These are phyloP conservation scores for Blastobotrys proliferans DNA, from an alignment of 1,139 yeast species.

Conservation along the genomic window DNA sequence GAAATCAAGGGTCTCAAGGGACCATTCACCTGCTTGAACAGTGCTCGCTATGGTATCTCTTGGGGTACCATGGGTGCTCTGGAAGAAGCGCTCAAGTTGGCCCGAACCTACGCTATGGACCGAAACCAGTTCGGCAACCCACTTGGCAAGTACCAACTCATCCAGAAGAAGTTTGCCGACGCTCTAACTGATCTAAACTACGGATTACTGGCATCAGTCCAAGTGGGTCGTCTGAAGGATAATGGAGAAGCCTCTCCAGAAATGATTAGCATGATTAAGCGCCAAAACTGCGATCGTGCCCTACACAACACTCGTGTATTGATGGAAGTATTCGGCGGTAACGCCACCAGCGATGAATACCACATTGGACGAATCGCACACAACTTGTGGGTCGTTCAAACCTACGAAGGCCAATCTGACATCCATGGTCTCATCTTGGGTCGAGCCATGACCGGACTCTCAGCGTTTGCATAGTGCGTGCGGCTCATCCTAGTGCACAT, in stretches of 20 bases:
- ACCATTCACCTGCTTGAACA: constrained; percentile 43
- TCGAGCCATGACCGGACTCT: constrained; percentile 41
- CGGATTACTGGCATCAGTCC: constrained; percentile 40
- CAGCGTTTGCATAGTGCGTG: constrained; percentile 37
- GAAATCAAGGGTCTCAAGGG: constrained; percentile 41
- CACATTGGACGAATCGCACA: constrained; percentile 43
- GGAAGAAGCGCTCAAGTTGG: constrained; percentile 38
- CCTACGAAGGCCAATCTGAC: constrained; percentile 45
- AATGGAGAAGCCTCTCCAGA: constrained; percentile 38
- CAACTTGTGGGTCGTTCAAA: constrained; percentile 43
- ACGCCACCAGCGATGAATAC: constrained; percentile 43
- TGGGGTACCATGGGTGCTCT: constrained; percentile 46
- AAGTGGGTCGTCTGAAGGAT: constrained; percentile 43
- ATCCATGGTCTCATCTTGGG: constrained; percentile 42
- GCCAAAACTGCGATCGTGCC: constrained; percentile 44
- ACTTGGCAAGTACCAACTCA: constrained; percentile 40
- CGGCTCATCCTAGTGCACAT: too few relatives aligned
- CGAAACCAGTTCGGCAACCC: constrained; percentile 42
- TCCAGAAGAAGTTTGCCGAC: constrained; percentile 43
- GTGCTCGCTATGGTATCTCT: constrained; percentile 44
- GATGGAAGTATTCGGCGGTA: constrained; percentile 45
- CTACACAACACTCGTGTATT: constrained; percentile 36
- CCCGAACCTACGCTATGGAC: constrained; percentile 40
- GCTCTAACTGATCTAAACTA: constrained; percentile 42
- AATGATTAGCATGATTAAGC: constrained; percentile 42